Conservation (phyloP, 1,284 basidiomycete species). For the Apiotrichum siamense region DNA sequence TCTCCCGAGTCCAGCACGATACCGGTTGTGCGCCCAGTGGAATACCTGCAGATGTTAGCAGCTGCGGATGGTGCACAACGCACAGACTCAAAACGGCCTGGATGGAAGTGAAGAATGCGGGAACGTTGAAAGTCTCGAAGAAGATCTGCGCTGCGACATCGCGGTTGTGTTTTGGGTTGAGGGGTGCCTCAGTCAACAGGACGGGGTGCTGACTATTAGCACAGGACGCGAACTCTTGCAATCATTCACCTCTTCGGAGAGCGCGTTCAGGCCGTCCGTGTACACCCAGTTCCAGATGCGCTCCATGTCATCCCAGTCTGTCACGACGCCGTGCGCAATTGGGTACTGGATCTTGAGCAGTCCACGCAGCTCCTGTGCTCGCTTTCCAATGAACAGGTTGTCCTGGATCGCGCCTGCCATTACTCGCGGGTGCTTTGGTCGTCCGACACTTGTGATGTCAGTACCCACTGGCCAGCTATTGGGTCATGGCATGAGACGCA, state of each 20-base stretch:
- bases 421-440: slow-evolving; percentile 90
- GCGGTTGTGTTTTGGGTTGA: slow-evolving; percentile 89
- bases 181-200: slow-evolving; percentile 84
- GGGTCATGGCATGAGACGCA: slow-evolving; percentile 51
- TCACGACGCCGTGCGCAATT: slow-evolving; percentile 86
- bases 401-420: slow-evolving; percentile 71
- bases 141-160: slow-evolving; percentile 96
- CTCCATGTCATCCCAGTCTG: slow-evolving; percentile 99
- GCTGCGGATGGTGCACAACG: slow-evolving; percentile 35
- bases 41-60: slow-evolving; percentile 61
- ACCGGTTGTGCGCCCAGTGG: slow-evolving; percentile 96
- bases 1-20: slow-evolving; percentile 98
- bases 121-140: slow-evolving; percentile 99
- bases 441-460: slow-evolving; percentile 64
- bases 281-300: slow-evolving; percentile 97
- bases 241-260: slow-evolving; percentile 81
- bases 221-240: background rate
- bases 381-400: slow-evolving; percentile 84
- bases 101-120: slow-evolving; percentile 92
- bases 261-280: slow-evolving; percentile 83
- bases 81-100: slow-evolving; percentile 95
- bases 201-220: slow-evolving; percentile 73
- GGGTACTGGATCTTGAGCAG: slow-evolving; percentile 95
- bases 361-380: slow-evolving; percentile 88
- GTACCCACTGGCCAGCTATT: no score